phyloP scores from a whole-genome alignment of 2,329 filamentous ascomycete genomes.

The Fusarium sp. region DNA sequence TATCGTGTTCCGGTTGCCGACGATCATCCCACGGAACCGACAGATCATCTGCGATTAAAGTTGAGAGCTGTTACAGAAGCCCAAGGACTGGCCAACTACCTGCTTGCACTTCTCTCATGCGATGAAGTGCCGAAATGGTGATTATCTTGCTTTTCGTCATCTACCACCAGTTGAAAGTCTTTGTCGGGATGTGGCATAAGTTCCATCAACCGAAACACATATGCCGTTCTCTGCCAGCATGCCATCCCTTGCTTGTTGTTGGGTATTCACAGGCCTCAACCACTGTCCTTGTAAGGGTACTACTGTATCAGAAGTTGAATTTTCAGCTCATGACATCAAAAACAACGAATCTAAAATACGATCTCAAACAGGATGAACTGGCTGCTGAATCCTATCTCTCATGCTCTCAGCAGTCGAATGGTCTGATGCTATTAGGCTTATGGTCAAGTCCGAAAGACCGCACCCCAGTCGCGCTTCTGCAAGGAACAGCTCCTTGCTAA shows the following conservation, averaged over 20 bases:
- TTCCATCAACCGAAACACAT: conserved; percentile 6
- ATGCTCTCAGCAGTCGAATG: background rate
- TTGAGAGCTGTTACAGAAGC: conserved; percentile 27
- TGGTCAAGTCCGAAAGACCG: conserved; percentile 3
- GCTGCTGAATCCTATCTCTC: background rate
- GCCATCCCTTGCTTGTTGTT: background rate
- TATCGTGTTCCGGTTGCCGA: conserved; percentile 27
- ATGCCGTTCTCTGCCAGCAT: background rate
- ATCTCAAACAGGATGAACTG: background rate
- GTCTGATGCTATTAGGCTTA: background rate
- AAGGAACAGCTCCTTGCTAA: conserved; percentile 34
- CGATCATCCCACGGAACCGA: conserved; percentile 22
- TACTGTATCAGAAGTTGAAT: background rate
- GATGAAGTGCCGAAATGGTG: conserved; percentile 3
- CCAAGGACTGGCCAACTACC: conserved; percentile 13
- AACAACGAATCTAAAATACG: background rate
- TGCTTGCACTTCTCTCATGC: conserved; percentile 2
- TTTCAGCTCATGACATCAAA: background rate
- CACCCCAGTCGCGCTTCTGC: conserved; percentile 26
- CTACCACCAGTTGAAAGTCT: background rate
- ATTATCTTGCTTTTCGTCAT: conserved; percentile 4
- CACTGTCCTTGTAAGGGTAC: background rate
- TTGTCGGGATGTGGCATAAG: background rate
- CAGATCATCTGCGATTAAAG: conserved; percentile 21
- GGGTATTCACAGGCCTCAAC: conserved; percentile 13